Base-by-base conservation (phyloP, 805 yeast genomes). In the Nakazawaea holstii region DNA sequence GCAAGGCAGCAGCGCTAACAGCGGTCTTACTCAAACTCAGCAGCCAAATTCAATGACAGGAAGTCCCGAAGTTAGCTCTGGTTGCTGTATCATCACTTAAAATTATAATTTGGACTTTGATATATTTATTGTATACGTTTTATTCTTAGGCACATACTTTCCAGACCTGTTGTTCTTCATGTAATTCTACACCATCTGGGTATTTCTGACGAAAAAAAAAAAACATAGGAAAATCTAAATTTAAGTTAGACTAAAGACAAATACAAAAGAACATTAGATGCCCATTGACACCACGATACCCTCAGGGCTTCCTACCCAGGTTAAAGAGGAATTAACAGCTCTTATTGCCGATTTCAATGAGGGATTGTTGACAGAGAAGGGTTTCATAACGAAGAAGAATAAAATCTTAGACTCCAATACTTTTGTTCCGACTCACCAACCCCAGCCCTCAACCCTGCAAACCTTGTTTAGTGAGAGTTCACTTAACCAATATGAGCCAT, bases 341-440 rank as follows among this genome's bases (percentile, higher is more conserved):
- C 65, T 81, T 28, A 68, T 70, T 11, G 57, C 64, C 8, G 87
- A 82, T 51, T 79, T 68, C 51, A 70, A 72, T 53, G 90, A 85
- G 32, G 92, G 89, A 1, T 82, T 82, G 49, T 67, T 86, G 48
- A 85, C 94, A 0, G 82, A 75, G 41, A 86, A 84, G 58, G 92
- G 94, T 1, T 86, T 82, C 59, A 67, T 70, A 38, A 82, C 77
- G 54, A 83, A 80, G 51, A 65, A 87, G 50, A 73, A 67, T 38
- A 66, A 60, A 51, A 56, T 77, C 17, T 59, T 74, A 27, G 48
- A 24, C 45, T 17, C 41, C 46, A 59, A 15, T 43, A 39, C 13
- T 26, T 44, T 24, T 27, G 41, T 32, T 33, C 50, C 45, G 35
- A 50, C 13, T 43, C 52, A 38, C 38, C 53, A 11, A 13, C 35